These are phyloP conservation scores for Dothideomycetes sp. DNA, from an alignment of 2,329 filamentous ascomycete species.

Conservation along the genomic window DNA sequence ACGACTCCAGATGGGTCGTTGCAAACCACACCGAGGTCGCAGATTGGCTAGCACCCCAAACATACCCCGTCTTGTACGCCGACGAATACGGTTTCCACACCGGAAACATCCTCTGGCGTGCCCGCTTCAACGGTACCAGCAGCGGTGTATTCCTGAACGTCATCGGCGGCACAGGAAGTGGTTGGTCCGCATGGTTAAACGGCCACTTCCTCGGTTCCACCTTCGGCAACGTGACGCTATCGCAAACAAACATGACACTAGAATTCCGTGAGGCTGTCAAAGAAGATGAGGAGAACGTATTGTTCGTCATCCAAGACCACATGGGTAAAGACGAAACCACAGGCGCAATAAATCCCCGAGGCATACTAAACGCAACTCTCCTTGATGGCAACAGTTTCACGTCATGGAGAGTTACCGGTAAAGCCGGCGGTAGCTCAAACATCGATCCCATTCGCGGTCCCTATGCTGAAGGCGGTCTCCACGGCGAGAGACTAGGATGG, in stretches of 20 bases:
- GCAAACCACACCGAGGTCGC: conserved; percentile 29
- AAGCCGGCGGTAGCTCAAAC: conserved; percentile 43
- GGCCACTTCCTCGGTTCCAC: conserved; percentile 47
- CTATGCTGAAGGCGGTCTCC: conserved; percentile 50
- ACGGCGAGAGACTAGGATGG: conserved; percentile 49
- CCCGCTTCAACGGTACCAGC: conserved; percentile 30
- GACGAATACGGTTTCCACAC: conserved; percentile 36
- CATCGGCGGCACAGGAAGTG: conserved; percentile 44
- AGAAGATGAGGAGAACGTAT: conserved; percentile 32
- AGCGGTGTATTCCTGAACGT: conserved; percentile 37
- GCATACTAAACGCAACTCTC: conserved; percentile 45
- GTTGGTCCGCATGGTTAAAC: conserved; percentile 52
- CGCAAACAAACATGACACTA: conserved; percentile 33
- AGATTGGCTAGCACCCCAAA: conserved; percentile 29
- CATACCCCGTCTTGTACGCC: conserved; percentile 33
- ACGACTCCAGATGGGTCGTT: conserved; percentile 36
- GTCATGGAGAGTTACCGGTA: conserved; percentile 51
- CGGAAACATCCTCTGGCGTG: conserved; percentile 34
- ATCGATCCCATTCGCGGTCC: conserved; percentile 49
- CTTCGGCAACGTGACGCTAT: conserved; percentile 40
- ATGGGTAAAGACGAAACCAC: conserved; percentile 50
- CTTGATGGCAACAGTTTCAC: conserved; percentile 39
- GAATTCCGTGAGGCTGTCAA: conserved; percentile 43
- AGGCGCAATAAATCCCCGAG: conserved; percentile 41
- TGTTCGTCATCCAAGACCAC: conserved; percentile 51